A percentile compares a stretch with the other conserved stretches of the same genome.
Evolutionary conservation across 139 green algal species (phyloP).

Genomic region (Gonium pectorale): DNA sequence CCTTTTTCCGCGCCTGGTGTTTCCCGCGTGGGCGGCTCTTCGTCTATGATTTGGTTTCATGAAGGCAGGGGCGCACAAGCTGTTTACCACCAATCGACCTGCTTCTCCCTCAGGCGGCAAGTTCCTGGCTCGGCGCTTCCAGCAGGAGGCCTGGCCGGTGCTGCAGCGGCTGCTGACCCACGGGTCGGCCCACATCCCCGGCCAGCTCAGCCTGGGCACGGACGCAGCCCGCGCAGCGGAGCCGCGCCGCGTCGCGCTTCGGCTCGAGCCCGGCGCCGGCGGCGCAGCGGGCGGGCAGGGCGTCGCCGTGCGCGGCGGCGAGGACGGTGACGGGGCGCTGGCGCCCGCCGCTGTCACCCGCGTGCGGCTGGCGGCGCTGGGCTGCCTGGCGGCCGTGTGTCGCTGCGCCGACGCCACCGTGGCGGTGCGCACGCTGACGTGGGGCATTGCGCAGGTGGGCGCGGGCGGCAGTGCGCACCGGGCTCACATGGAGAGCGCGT

Average conservation of each 20-base stretch:
- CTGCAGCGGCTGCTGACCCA: conserved; percentile 65
- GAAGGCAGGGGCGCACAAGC: too few relatives aligned
- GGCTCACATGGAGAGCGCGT: not conserved
- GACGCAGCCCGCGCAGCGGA: not conserved
- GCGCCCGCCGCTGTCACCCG: conserved; percentile 63
- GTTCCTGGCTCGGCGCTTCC: conserved; percentile 74
- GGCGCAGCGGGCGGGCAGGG: not conserved
- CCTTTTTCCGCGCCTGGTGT: too few relatives aligned
- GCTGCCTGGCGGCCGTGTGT: conserved; percentile 56
- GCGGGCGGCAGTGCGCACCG: not conserved
- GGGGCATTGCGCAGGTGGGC: conserved; percentile 45
- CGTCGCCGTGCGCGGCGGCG: not conserved
- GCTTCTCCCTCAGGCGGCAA: conserved; percentile 45
- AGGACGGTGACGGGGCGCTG: conserved; percentile 1
- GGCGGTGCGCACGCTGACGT: conserved; percentile 48
- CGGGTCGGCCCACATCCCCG: conserved; percentile 44
- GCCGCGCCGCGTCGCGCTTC: too few relatives aligned
- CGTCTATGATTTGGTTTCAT: too few relatives aligned
- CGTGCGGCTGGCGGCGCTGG: conserved; percentile 57
- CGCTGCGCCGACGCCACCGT: not conserved
- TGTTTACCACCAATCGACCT: too few relatives aligned
- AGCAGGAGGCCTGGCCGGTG: conserved; percentile 72
- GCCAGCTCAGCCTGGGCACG: conserved; percentile 24
- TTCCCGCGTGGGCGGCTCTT: not conserved
- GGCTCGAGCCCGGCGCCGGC: not conserved